Percentiles rank a stretch among this genome's conserved stretches.
Conservation (phyloP, 202 grass and related monocot species). For the Bolboschoenoplectus hybrid region DNA sequence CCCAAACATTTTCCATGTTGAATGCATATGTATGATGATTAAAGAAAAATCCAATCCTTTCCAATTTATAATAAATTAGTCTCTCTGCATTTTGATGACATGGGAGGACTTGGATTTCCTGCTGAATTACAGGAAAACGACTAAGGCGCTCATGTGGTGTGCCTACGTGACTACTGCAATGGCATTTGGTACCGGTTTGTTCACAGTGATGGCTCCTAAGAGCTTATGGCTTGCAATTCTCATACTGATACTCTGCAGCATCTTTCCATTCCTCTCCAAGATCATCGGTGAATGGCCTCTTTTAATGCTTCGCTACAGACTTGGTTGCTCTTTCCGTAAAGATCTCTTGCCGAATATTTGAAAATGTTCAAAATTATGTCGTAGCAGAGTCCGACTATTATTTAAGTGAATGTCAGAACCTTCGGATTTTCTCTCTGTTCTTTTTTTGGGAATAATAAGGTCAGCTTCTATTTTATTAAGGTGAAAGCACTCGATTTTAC, state of each 20-base stretch:
- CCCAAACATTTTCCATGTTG: too few relatives aligned
- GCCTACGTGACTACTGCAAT: background rate
- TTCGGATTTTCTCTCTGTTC: too few relatives aligned
- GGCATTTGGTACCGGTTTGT: conserved; percentile 27
- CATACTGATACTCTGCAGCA: background rate
- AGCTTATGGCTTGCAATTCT: conserved; percentile 26
- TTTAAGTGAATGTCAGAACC: too few relatives aligned
- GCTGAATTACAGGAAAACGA: conserved; percentile 25
- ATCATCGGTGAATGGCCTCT: conserved; percentile 11
- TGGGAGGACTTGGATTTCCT: conserved; percentile 29
- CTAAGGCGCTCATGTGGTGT: conserved; percentile 24
- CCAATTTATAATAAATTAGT: too few relatives aligned
- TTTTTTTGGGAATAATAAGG: too few relatives aligned
- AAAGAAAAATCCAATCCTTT: too few relatives aligned
- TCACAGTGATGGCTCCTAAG: background rate
- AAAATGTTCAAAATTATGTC: background rate
- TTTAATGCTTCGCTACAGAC: background rate
- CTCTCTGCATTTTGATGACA: background rate
- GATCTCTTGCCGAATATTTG: background rate
- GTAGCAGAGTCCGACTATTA: too few relatives aligned
- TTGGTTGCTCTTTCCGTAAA: background rate
- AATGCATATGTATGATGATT: too few relatives aligned
- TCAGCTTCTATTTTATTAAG: too few relatives aligned
- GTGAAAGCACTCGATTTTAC: too few relatives aligned
- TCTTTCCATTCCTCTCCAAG: conserved; percentile 1